Conservation (phyloP, 805 yeast genomes). For the Lipomyces orientalis region DNA sequence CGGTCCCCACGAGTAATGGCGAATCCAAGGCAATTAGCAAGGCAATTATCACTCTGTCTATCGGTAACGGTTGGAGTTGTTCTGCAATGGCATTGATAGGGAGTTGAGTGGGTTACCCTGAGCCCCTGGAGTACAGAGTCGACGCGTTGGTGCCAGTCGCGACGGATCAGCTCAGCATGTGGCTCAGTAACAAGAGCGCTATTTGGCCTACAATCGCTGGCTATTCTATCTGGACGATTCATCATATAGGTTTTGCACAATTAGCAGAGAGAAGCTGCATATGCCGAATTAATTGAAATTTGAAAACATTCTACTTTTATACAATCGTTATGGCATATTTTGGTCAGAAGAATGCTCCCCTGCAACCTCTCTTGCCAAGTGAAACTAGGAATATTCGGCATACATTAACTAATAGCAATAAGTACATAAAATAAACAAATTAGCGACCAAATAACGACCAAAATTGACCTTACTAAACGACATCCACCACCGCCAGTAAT, state of each 20-base stretch:
- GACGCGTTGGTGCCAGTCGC: neutral
- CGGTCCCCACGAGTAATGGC: neutral
- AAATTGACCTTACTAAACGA: neutral
- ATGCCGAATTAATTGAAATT: too few species aligned
- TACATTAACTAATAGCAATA: neutral
- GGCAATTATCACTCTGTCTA: neutral
- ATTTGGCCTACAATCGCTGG: too few species aligned
- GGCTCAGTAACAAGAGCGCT: too few species aligned
- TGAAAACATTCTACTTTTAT: too few species aligned
- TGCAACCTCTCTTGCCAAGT: too few species aligned
- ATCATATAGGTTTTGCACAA: too few species aligned
- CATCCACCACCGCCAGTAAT: neutral
- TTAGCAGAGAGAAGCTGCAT: too few species aligned
- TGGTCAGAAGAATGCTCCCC: too few species aligned
- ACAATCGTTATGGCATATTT: too few species aligned
- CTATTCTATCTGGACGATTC: too few species aligned
- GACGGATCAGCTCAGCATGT: neutral
- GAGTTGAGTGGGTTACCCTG: neutral
- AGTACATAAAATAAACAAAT: conserved; percentile 1
- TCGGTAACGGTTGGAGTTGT: too few species aligned
- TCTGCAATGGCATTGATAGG: neutral
- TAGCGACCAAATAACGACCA: neutral
- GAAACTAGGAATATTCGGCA: neutral
- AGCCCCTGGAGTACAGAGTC: neutral
- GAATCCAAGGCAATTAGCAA: neutral